Conservation (phyloP, 2,329 filamentous ascomycete genomes). For the Blastomyces emzantsi region DNA sequence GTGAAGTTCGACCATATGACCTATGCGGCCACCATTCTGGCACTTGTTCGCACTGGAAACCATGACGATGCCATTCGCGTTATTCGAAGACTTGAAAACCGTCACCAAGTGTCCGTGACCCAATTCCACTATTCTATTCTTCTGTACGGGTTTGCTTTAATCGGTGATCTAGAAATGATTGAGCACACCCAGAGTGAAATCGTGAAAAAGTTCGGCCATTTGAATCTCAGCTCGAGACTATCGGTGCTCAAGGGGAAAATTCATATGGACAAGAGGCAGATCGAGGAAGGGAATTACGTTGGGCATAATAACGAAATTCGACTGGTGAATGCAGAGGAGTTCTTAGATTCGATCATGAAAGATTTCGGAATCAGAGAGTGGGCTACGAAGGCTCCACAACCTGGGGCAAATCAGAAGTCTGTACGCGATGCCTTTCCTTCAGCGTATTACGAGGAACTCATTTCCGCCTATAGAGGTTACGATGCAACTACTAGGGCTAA, state of each 20-base stretch:
- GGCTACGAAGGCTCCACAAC: slow-evolving; percentile 36
- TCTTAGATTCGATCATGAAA: slow-evolving; percentile 31
- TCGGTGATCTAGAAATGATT: slow-evolving; percentile 42
- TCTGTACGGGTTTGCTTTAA: slow-evolving; percentile 43
- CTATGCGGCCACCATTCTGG: slow-evolving; percentile 54
- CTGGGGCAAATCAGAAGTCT: slow-evolving; percentile 25
- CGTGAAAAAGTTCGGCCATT: slow-evolving; percentile 27
- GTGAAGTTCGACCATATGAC: slow-evolving; percentile 49
- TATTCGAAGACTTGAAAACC: slow-evolving; percentile 32
- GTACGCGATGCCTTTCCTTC: slow-evolving; percentile 39
- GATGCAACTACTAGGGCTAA: slow-evolving; percentile 41
- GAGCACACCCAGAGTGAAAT: slow-evolving; percentile 42
- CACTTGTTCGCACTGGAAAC: slow-evolving; percentile 44
- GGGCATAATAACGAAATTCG: slow-evolving; percentile 14
- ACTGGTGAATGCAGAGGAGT: slow-evolving; percentile 29
- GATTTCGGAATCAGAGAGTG: slow-evolving; percentile 34
- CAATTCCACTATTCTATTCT: slow-evolving; percentile 40
- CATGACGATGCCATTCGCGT: slow-evolving; percentile 50
- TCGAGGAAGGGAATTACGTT: slow-evolving; percentile 14
- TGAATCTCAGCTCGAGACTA: slow-evolving; percentile 28
- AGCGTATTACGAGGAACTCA: slow-evolving; percentile 47
- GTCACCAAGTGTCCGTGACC: slow-evolving; percentile 30
- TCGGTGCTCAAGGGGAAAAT: slow-evolving; percentile 30
- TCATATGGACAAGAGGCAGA: slow-evolving; percentile 26
- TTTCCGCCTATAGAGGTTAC: slow-evolving; percentile 46